Conservation (phyloP, 176 grass and related monocot species). For the Paspalum vaginatum region DNA sequence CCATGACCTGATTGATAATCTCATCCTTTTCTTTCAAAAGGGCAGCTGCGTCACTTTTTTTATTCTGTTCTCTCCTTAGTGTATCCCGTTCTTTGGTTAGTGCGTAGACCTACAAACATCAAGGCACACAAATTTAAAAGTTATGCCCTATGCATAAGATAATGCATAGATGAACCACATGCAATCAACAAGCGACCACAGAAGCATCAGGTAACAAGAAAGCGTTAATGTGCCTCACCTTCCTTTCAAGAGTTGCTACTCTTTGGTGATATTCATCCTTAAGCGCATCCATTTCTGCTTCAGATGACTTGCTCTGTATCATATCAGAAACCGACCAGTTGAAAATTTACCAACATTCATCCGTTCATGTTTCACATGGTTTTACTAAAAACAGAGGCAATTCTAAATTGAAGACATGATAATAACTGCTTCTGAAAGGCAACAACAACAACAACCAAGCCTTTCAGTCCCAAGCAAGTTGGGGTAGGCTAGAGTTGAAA, state of each 20-base stretch:
- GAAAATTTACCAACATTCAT: slow-evolving; percentile 23
- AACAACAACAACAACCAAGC: no score
- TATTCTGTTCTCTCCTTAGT: slow-evolving; percentile 96
- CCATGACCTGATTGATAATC: slow-evolving; percentile 99
- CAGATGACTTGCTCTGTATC: slow-evolving; percentile 71
- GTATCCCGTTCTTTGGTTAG: slow-evolving; percentile 95
- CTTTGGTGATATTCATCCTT: slow-evolving; percentile 97
- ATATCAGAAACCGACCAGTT: slow-evolving; percentile 33
- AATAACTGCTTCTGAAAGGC: slow-evolving; percentile 26
- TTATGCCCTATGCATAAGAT: slow-evolving; percentile 15
- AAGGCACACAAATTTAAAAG: slow-evolving; percentile 31
- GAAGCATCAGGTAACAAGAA: slow-evolving; percentile 7
- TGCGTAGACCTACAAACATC: slow-evolving; percentile 79
- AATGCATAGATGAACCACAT: slow-evolving; percentile 24
- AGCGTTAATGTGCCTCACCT: slow-evolving; percentile 52
- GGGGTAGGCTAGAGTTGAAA: no score
- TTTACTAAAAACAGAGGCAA: slow-evolving; percentile 6
- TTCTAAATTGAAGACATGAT: slow-evolving; percentile 6
- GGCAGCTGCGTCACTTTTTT: slow-evolving; percentile 92
- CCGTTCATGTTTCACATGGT: slow-evolving; percentile 7
- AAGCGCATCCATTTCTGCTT: slow-evolving; percentile 81
- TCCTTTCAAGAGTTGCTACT: slow-evolving; percentile 98
- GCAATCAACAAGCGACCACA: not conserved
- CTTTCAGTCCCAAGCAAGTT: no score
- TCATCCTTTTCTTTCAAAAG: slow-evolving; percentile 99